Evolutionary conservation across 208 protist genomes (phyloP).

Genomic region (Polymyxa betae): DNA sequence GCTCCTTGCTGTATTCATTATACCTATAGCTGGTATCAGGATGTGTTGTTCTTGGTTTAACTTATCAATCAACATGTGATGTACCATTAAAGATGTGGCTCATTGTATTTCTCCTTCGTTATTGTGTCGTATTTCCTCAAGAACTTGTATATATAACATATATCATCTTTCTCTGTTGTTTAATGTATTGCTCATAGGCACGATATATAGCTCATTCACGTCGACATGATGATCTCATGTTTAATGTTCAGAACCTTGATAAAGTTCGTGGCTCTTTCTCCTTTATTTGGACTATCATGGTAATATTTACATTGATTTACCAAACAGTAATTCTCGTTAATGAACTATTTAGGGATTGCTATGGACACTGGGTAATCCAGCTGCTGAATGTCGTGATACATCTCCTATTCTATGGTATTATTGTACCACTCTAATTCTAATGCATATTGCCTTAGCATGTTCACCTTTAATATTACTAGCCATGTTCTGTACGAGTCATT

Average conservation of each 20-base stretch:
- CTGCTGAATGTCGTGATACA: not conserved
- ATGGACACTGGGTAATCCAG: slow-evolving; percentile 15
- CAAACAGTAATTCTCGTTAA: not conserved
- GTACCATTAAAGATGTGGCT: slow-evolving; percentile 51
- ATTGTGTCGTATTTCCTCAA: slow-evolving; percentile 41
- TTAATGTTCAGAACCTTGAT: slow-evolving; percentile 43
- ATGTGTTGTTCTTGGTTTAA: slow-evolving; percentile 7
- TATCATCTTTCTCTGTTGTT: not conserved
- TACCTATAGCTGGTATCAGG: slow-evolving; percentile 23
- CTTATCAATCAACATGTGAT: not conserved
- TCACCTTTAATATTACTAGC: slow-evolving; percentile 12
- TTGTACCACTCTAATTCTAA: not conserved
- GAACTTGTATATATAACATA: not conserved
- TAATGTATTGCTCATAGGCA: not conserved
- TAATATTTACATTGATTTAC: slow-evolving; percentile 4
- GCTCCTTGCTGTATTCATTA: not conserved
- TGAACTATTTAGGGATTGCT: slow-evolving; percentile 12
- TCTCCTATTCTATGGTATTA: slow-evolving; percentile 38
- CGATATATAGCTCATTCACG: slow-evolving; percentile 30
- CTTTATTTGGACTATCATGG: slow-evolving; percentile 35
- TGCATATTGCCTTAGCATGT: slow-evolving; percentile 43
- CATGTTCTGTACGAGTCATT: slow-evolving; percentile 21
- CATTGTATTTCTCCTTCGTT: slow-evolving; percentile 45
- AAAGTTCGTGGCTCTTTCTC: slow-evolving; percentile 18
- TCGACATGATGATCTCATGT: slow-evolving; percentile 26